Percentiles rank a stretch among this genome's conserved stretches.
Evolutionary conservation across 2,329 filamentous ascomycete genomes (phyloP).

Genomic region (Colletotrichum gloeosporioides): DNA sequence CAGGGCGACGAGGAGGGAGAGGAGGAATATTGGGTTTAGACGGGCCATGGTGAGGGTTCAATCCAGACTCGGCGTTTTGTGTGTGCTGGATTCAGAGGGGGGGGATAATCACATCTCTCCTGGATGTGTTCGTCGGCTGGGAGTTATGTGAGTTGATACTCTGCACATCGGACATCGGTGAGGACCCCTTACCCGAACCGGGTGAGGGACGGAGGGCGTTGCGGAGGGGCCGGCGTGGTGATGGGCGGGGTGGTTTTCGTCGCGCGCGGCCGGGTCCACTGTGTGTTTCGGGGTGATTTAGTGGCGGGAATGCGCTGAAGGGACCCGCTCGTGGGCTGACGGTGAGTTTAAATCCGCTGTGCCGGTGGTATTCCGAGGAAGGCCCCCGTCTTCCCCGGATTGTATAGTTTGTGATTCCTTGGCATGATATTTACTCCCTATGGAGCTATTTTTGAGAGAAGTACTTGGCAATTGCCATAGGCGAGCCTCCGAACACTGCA

Average conservation of each 20-base stretch:
- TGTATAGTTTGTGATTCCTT: neutral
- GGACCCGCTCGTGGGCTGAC: neutral
- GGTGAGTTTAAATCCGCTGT: neutral
- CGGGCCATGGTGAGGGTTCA: neutral
- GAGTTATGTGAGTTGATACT: neutral
- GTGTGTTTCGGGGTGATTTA: neutral
- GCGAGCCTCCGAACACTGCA: neutral
- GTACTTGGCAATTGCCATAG: neutral
- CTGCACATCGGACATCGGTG: neutral
- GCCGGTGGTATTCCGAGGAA: neutral
- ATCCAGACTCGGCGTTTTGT: neutral
- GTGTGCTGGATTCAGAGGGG: neutral
- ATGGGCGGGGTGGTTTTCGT: slow-evolving; percentile 2
- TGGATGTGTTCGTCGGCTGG: neutral
- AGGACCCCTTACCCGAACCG: neutral
- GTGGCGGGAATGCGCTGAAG: neutral
- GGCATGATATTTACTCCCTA: no score
- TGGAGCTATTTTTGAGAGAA: no score
- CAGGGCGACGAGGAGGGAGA: neutral
- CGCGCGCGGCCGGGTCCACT: slow-evolving; percentile 17
- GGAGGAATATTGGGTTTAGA: neutral
- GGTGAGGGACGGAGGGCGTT: neutral
- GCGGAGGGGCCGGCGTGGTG: neutral
- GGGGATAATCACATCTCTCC: accelerated
- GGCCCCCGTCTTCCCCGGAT: neutral